These are phyloP conservation scores for Tubosaeta sp. DNA, from an alignment of 768 basidiomycete genomes.

Conservation along the genomic window DNA sequence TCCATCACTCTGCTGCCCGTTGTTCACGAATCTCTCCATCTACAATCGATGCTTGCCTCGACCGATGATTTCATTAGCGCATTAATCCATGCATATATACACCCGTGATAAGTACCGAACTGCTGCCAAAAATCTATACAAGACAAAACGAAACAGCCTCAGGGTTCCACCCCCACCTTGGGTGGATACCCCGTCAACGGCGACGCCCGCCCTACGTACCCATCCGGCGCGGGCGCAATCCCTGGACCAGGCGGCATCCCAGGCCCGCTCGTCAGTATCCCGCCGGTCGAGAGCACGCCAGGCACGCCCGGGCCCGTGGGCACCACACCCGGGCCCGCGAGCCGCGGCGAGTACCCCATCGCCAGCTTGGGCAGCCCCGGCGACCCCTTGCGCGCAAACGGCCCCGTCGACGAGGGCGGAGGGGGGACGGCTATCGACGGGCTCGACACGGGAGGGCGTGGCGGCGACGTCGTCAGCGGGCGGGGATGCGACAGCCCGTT, in stretches of 20 bases:
- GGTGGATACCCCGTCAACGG: slow-evolving; percentile 22
- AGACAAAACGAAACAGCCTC: background rate
- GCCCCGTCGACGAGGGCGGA: slow-evolving; percentile 14
- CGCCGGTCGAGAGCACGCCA: slow-evolving; percentile 23
- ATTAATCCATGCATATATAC: background rate
- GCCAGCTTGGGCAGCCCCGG: slow-evolving; percentile 27
- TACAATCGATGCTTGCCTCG: too few relatives aligned
- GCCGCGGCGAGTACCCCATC: slow-evolving; percentile 28
- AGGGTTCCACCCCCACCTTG: slow-evolving; percentile 17
- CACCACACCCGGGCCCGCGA: slow-evolving; percentile 28
- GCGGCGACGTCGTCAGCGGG: slow-evolving; percentile 35
- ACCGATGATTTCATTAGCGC: background rate
- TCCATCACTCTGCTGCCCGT: background rate
- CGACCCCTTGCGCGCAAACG: slow-evolving; percentile 25
- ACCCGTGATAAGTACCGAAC: background rate
- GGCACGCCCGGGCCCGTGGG: slow-evolving; percentile 27
- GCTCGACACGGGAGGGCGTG: slow-evolving; percentile 27
- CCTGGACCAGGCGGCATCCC: slow-evolving; percentile 28
- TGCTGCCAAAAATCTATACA: too few relatives aligned
- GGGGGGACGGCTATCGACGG: slow-evolving; percentile 16
- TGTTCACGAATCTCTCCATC: too few relatives aligned
- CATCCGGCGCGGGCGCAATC: slow-evolving; percentile 20
- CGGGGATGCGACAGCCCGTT: slow-evolving; percentile 21
- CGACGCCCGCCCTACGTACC: slow-evolving; percentile 3
- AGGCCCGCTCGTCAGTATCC: slow-evolving; percentile 28